Evolutionary conservation across 352 stramenopile species (phyloP).

Genomic region (Phytophthora sp.): DNA sequence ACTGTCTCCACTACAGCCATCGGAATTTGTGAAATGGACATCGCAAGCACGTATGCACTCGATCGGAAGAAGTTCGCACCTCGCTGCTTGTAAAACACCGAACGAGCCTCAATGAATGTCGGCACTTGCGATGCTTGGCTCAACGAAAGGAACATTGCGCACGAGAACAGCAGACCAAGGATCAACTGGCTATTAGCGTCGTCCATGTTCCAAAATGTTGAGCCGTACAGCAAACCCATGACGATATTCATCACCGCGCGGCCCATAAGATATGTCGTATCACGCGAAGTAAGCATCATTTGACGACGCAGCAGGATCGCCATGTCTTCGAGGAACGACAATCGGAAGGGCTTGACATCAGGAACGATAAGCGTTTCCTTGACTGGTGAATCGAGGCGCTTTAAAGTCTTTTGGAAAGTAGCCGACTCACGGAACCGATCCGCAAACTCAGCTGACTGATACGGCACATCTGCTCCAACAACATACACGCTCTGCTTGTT

Average conservation of each 20-base stretch:
- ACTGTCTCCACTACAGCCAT: conserved; percentile 73
- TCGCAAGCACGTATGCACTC: conserved; percentile 78
- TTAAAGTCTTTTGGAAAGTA: conserved; percentile 54
- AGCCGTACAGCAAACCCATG: conserved; percentile 71
- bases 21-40: conserved; percentile 50
- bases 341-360: conserved; percentile 43
- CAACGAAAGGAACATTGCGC: conserved; percentile 86
- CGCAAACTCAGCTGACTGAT: conserved; percentile 48
- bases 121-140: conserved; percentile 80
- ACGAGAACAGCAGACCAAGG: conserved; percentile 89
- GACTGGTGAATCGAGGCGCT: conserved; percentile 34
- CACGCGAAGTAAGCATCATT: conserved; percentile 65
- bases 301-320: conserved; percentile 54
- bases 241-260: conserved; percentile 61
- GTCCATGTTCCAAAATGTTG: conserved; percentile 72
- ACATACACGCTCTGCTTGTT: conserved; percentile 23
- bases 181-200: conserved; percentile 58
- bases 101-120: conserved; percentile 73
- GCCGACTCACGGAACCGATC: conserved; percentile 47
- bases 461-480: conserved; percentile 19
- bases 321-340: conserved; percentile 53
- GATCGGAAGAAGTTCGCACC: conserved; percentile 89
- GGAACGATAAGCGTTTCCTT: conserved; percentile 31
- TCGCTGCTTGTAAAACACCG: conserved; percentile 90
- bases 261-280: conserved; percentile 54